These are phyloP conservation scores for Fusarium sublunatum DNA, from an alignment of 2,329 filamentous ascomycete genomes.

Conservation along the genomic window DNA sequence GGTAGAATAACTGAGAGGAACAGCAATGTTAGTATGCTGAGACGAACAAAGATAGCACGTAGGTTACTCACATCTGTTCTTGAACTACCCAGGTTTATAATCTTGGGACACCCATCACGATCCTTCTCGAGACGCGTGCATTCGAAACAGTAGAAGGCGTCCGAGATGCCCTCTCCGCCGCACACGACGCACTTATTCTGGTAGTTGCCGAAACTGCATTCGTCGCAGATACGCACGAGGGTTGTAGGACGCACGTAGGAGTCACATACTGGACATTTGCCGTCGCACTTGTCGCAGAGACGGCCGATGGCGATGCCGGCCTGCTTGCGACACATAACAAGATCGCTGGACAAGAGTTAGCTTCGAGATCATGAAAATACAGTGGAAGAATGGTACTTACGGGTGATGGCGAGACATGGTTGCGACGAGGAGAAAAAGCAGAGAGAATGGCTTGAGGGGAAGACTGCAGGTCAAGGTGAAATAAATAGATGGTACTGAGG, in stretches of 20 bases:
- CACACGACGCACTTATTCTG: slow-evolving; percentile 99
- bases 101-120: slow-evolving; percentile 97
- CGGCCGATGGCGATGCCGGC: slow-evolving; percentile 97
- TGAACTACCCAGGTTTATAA: slow-evolving; percentile 96
- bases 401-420: slow-evolving; percentile 94
- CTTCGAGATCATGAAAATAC: neutral
- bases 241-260: slow-evolving; percentile 98
- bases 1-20: slow-evolving; percentile 66
- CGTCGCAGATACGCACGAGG: slow-evolving; percentile 97
- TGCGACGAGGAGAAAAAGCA: slow-evolving; percentile 21
- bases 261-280: slow-evolving; percentile 99
- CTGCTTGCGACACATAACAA: slow-evolving; percentile 99
- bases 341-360: slow-evolving; percentile 70
- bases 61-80: slow-evolving; percentile 81
- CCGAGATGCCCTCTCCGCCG: slow-evolving; percentile 96
- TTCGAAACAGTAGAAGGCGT: slow-evolving; percentile 99
- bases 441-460: neutral
- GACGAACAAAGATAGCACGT: neutral
- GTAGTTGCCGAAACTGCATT: slow-evolving; percentile 99
- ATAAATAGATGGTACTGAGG: slow-evolving; percentile 14
- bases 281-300: slow-evolving; percentile 99
- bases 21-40: slow-evolving; percentile 33
- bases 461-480: slow-evolving; percentile 1
- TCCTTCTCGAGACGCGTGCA: slow-evolving; percentile 98
- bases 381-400: slow-evolving; percentile 60